Percentiles rank a stretch among this genome's conserved stretches.
These are phyloP conservation scores for Marasmius sp. DNA, from an alignment of 1,284 basidiomycete species.

Conservation along the genomic window DNA sequence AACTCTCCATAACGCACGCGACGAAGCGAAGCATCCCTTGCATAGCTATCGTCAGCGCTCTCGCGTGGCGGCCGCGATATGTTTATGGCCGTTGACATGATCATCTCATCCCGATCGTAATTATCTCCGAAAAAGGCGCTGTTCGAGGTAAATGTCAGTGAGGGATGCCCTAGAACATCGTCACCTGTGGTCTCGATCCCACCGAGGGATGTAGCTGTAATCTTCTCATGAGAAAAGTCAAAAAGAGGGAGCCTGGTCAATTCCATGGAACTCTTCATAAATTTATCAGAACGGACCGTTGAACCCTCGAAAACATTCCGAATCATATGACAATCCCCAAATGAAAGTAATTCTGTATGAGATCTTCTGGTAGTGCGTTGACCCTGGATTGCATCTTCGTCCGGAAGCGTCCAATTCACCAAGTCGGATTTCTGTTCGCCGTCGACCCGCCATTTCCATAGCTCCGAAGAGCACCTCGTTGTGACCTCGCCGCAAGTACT, in stretches of 20 bases:
- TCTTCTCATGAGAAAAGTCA: neutral
- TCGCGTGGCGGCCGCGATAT: slow-evolving; percentile 40
- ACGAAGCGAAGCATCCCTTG: slow-evolving; percentile 28
- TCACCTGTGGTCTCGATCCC: slow-evolving; percentile 1
- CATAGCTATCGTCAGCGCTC: slow-evolving; percentile 27
- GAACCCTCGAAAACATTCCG: slow-evolving; percentile 33
- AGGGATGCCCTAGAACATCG: slow-evolving; percentile 9
- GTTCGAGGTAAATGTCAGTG: slow-evolving; percentile 12
- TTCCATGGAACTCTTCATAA: slow-evolving; percentile 14
- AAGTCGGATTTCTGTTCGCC: slow-evolving; percentile 22
- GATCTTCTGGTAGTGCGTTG: slow-evolving; percentile 11
- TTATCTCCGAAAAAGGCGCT: slow-evolving; percentile 26
- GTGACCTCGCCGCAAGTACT: slow-evolving; percentile 26
- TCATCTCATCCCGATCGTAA: slow-evolving; percentile 44
- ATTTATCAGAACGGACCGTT: slow-evolving; percentile 39
- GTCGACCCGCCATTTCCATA: slow-evolving; percentile 1
- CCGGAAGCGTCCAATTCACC: slow-evolving; percentile 20
- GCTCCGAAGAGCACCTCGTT: slow-evolving; percentile 11
- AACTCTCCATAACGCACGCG: slow-evolving; percentile 46
- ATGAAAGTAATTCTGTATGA: slow-evolving; percentile 50
- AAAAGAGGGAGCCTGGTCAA: neutral
- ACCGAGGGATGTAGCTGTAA: neutral
- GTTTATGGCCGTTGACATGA: slow-evolving; percentile 44
- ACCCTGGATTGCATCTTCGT: slow-evolving; percentile 11
- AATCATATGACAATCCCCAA: slow-evolving; percentile 52